These are phyloP conservation scores for Lentithecium fluviatile DNA, from an alignment of 495 filamentous ascomycete species.

Conservation along the genomic window DNA sequence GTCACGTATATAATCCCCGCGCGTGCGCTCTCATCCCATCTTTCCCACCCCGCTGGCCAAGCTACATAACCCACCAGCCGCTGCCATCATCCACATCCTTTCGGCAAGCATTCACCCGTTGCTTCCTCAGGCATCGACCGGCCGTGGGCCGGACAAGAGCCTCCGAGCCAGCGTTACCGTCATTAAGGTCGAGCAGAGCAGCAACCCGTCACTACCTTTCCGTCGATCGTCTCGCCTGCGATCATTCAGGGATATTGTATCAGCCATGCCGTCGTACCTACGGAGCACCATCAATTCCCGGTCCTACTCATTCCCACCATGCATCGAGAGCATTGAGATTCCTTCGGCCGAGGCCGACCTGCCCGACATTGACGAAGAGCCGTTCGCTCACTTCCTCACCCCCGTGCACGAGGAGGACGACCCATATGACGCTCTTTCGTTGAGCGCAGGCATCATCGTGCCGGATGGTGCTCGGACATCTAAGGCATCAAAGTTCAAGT, in stretches of 20 bases:
- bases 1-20: slow-evolving; percentile 39
- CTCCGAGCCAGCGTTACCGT: slow-evolving; percentile 28
- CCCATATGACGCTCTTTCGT: slow-evolving; percentile 34
- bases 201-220: slow-evolving; percentile 22
- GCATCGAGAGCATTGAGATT: slow-evolving; percentile 26
- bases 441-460: slow-evolving; percentile 41
- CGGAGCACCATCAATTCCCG: slow-evolving; percentile 6
- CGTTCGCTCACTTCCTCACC: slow-evolving; percentile 46
- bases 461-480: slow-evolving; percentile 17
- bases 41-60: slow-evolving; percentile 13
- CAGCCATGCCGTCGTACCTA: slow-evolving; percentile 34
- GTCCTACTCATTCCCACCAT: slow-evolving; percentile 43
- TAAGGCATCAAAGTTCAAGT: slow-evolving; percentile 35
- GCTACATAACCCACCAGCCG: slow-evolving; percentile 28
- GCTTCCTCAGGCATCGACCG: slow-evolving; percentile 32
- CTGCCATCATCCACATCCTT: slow-evolving; percentile 15
- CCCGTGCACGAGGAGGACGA: slow-evolving; percentile 43
- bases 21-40: slow-evolving; percentile 13
- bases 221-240: slow-evolving; percentile 18
- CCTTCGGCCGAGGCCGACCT: slow-evolving; percentile 20
- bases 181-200: slow-evolving; percentile 30
- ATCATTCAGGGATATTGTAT: slow-evolving; percentile 19
- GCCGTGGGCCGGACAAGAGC: slow-evolving; percentile 36
- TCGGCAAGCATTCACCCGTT: slow-evolving; percentile 14
- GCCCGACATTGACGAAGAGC: slow-evolving; percentile 43